These are phyloP conservation scores for Daldinia sp. DNA, from an alignment of 2,329 filamentous ascomycete species.

Conservation along the genomic window DNA sequence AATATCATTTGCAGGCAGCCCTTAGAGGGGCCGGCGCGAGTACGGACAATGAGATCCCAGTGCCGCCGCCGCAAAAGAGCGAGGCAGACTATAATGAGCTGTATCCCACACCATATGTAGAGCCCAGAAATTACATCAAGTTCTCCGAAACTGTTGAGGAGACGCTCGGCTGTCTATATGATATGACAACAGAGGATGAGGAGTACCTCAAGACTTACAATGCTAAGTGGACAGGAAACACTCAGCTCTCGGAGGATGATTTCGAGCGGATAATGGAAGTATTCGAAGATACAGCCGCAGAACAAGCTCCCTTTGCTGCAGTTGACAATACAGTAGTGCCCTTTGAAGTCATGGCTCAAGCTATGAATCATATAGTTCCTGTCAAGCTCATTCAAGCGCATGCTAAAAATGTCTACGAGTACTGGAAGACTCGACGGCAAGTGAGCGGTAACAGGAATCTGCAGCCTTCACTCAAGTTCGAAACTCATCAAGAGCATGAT, in stretches of 20 bases:
- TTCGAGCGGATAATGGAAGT: conserved; percentile 96
- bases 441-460: conserved; percentile 74
- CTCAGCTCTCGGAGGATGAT: conserved; percentile 82
- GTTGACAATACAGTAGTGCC: conserved; percentile 87
- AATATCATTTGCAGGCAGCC: conserved; percentile 94
- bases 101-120: conserved; percentile 80
- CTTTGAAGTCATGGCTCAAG: conserved; percentile 78
- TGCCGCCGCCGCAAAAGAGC: conserved; percentile 70
- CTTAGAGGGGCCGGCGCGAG: conserved; percentile 64
- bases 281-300: conserved; percentile 86
- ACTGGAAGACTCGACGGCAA: conserved; percentile 81
- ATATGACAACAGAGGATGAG: conserved; percentile 92
- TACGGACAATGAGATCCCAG: conserved; percentile 69
- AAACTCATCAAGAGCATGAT: conserved; percentile 92
- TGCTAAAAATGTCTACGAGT: conserved; percentile 84
- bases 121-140: conserved; percentile 92
- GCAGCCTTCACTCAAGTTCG: conserved; percentile 86
- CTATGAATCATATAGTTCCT: conserved; percentile 62
- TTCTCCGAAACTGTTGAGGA: conserved; percentile 99
- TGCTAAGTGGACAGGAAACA: conserved; percentile 69
- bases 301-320: conserved; percentile 86
- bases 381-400: conserved; percentile 59
- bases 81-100: conserved; percentile 86
- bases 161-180: conserved; percentile 88
- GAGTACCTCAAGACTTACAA: conserved; percentile 86